Conservation (phyloP, 169 alveolate genomes). For the Plasmodium adleri region DNA sequence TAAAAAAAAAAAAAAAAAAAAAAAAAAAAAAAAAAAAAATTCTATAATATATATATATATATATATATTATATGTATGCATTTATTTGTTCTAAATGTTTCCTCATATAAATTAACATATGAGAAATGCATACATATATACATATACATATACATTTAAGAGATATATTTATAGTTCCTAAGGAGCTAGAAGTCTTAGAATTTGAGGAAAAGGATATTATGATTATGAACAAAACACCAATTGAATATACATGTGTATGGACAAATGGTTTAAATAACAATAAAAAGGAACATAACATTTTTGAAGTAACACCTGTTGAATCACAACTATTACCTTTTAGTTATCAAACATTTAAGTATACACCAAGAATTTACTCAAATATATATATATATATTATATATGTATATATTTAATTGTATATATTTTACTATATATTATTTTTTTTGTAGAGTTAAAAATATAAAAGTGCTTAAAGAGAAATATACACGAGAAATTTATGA, state of each 20-base stretch:
- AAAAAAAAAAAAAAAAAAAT: too few species aligned
- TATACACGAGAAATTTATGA: constrained; percentile 47
- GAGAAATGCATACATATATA: too few species aligned
- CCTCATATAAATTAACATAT: too few species aligned
- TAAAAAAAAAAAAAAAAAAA: neutral
- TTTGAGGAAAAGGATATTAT: constrained; percentile 59
- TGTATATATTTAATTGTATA: constrained; percentile 5
- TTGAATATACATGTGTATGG: constrained; percentile 74
- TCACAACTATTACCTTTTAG: constrained; percentile 58
- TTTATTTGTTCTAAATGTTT: too few species aligned
- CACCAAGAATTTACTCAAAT: neutral
- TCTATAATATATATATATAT: neutral
- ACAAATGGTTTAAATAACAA: constrained; percentile 23
- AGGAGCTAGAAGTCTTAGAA: constrained; percentile 46
- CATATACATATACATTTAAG: constrained; percentile 8
- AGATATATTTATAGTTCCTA: constrained; percentile 61
- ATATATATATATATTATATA: neutral
- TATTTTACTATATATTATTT: neutral
- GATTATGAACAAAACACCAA: constrained; percentile 66
- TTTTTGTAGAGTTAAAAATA: constrained; percentile 55
- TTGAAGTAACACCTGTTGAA: constrained; percentile 46
- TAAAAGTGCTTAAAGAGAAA: constrained; percentile 40
- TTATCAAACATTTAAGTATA: constrained; percentile 55
- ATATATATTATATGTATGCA: too few species aligned
- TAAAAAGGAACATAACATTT: constrained; percentile 12